Evolutionary conservation across 192 early-diverging fungal genomes (phyloP), one percentile per base, ranked within the genome.

Genomic region (Jimgerdemannia lactiflua): DNA sequence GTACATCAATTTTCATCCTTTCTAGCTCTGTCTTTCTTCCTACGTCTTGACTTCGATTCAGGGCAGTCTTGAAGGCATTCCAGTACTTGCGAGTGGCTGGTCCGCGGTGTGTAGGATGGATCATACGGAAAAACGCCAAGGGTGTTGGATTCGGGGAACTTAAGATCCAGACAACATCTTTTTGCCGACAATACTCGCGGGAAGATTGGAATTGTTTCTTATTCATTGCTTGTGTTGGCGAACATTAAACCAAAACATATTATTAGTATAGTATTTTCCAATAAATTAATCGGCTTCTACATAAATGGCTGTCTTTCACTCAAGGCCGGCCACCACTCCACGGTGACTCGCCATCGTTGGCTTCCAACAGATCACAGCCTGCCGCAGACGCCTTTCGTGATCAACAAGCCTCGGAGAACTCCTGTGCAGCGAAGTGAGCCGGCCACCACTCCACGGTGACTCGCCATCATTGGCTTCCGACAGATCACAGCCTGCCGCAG

Each of bases 341-440:
- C 65, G 69, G 69, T 20, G 69, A 75, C 75, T 75, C 69, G 75
- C 75, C 68, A 75, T 71, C 64, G 65, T 43, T 75, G 75, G 75
- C 75, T 75, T 75, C 75, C 75, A 69, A 75, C 49, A 75, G 75
- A 40, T 59, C 67, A 65, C 44, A 59, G 65, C 75, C 75, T 75
- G 64, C 42, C 69, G 75, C 75, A 64, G 75, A 64, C 75, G 42
- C 75, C 69, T 40, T 75, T 70, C 66, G 39, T 18, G 43, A 41
- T 75, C 18, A 75, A 19, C 75, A 75, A n/a, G n/a, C n/a, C n/a
- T n/a, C n/a, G n/a, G n/a, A n/a, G n/a, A n/a, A n/a, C n/a, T n/a
- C n/a, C n/a, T n/a, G n/a, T n/a, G n/a, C n/a, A n/a, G n/a, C n/a
- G n/a, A n/a, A n/a, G n/a, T n/a, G n/a, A n/a, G n/a, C n/a, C n/a